Percentiles rank a stretch among this genome's conserved stretches.
Conservation (phyloP, 805 yeast genomes). For the Tetrapisispora namnaoensis region DNA sequence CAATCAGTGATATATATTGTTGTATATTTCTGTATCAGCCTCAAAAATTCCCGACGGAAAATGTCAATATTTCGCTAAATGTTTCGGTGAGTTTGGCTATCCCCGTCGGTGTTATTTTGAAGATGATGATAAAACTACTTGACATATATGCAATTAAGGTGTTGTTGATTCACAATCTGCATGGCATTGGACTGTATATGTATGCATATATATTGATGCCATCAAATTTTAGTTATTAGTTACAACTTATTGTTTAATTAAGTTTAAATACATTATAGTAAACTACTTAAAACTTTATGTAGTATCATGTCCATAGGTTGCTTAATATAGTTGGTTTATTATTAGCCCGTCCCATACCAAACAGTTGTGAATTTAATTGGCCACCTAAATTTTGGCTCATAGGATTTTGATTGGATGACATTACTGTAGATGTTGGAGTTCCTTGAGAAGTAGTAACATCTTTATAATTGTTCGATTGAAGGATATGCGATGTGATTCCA, state of each 20-base stretch:
- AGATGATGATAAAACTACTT: too few species aligned
- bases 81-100: background rate
- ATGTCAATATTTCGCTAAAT: background rate
- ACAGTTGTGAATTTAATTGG: constrained; percentile 5
- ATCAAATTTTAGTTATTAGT: too few species aligned
- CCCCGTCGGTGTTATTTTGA: too few species aligned
- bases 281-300: background rate
- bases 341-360: constrained; percentile 3
- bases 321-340: constrained; percentile 1
- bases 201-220: too few species aligned
- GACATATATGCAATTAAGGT: too few species aligned
- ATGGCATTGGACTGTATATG: background rate
- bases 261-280: background rate
- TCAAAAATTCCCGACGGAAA: background rate
- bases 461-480: background rate
- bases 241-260: too few species aligned
- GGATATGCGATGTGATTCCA: background rate
- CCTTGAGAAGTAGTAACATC: background rate
- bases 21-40: background rate
- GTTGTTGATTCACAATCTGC: too few species aligned
- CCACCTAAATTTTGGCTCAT: background rate
- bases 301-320: background rate
- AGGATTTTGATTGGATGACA: background rate
- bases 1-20: background rate
- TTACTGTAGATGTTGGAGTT: background rate